phyloP scores from a whole-genome alignment of 345 rosid species.

The Acer yangbiense region DNA sequence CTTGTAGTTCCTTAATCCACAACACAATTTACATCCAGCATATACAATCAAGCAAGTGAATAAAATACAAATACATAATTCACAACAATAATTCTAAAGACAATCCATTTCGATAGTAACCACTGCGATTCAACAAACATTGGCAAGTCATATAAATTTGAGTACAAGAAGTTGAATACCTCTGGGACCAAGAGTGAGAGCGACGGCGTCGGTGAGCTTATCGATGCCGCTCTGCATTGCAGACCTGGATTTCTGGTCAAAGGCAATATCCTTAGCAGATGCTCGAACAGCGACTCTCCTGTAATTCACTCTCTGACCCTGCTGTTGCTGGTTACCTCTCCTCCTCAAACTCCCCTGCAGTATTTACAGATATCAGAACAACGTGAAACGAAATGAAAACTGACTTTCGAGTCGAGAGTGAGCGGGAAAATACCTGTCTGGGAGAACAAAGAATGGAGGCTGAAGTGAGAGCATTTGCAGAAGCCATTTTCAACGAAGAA shows the following conservation, averaged over 20 bases:
- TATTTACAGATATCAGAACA: not conserved
- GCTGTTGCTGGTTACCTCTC: conserved; percentile 53
- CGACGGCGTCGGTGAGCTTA: conserved; percentile 93
- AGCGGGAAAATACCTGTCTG: conserved; percentile 49
- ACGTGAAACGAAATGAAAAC: not conserved
- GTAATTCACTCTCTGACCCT: conserved; percentile 54
- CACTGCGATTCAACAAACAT: no score
- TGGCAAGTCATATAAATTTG: no score
- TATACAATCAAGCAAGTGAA: no score
- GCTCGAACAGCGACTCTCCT: conserved; percentile 75
- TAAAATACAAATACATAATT: no score
- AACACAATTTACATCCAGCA: no score
- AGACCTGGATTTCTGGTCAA: conserved; percentile 79
- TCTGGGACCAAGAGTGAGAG: conserved; percentile 95
- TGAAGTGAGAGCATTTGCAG: conserved; percentile 71
- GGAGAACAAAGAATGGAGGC: conserved; percentile 73
- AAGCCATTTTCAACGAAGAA: conserved; percentile 49
- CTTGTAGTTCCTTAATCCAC: not conserved
- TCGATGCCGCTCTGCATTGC: conserved; percentile 93
- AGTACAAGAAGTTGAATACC: conserved; percentile 46
- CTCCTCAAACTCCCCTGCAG: conserved; percentile 51
- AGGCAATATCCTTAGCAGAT: conserved; percentile 80
- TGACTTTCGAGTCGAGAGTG: not conserved
- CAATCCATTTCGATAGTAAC: no score
- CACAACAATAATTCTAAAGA: no score